These are phyloP conservation scores for Debaryomycetaceae sp. DNA, from an alignment of 1,139 yeast species.

Conservation along the genomic window DNA sequence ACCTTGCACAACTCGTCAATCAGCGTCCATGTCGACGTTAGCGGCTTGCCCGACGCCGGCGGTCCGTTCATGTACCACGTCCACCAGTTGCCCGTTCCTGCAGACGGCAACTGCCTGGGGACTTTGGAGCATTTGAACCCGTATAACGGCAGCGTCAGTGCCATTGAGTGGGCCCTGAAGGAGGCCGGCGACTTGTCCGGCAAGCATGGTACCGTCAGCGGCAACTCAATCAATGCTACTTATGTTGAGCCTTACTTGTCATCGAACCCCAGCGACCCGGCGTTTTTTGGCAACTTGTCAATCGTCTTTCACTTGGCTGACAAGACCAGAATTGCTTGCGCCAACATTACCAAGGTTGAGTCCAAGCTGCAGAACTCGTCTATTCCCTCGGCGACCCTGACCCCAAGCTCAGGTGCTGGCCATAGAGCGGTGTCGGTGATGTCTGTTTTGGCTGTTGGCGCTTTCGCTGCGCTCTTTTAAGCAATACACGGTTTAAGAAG, in stretches of 20 bases:
- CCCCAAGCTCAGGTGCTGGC: no score
- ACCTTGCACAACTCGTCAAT: slow-evolving; percentile 32
- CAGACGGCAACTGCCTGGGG: slow-evolving; percentile 37
- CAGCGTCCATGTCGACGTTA: slow-evolving; percentile 26
- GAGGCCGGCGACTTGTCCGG: slow-evolving; percentile 44
- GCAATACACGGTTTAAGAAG: no score
- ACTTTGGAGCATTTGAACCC: slow-evolving; percentile 39
- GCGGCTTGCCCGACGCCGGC: slow-evolving; percentile 30
- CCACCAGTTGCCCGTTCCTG: slow-evolving; percentile 35
- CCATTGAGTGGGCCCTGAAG: slow-evolving; percentile 21
- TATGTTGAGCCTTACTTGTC: slow-evolving; percentile 37
- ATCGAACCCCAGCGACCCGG: slow-evolving; percentile 29
- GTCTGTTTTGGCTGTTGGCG: no score
- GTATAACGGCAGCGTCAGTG: slow-evolving; percentile 27
- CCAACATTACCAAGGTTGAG: slow-evolving; percentile 27
- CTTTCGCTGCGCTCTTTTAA: no score
- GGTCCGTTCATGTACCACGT: slow-evolving; percentile 44
- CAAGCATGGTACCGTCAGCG: slow-evolving; percentile 32
- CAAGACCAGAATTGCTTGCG: slow-evolving; percentile 36
- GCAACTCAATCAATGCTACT: slow-evolving; percentile 19
- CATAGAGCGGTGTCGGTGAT: no score
- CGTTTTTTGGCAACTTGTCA: slow-evolving; percentile 35
- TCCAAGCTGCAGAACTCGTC: slow-evolving; percentile 9
- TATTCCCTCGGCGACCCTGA: no score
- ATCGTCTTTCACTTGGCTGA: slow-evolving; percentile 34